A percentile compares a stretch with the other conserved stretches of the same genome.
These are phyloP conservation scores for Perilla frutescens DNA, from an alignment of 257 asterid genomes.

Conservation along the genomic window DNA sequence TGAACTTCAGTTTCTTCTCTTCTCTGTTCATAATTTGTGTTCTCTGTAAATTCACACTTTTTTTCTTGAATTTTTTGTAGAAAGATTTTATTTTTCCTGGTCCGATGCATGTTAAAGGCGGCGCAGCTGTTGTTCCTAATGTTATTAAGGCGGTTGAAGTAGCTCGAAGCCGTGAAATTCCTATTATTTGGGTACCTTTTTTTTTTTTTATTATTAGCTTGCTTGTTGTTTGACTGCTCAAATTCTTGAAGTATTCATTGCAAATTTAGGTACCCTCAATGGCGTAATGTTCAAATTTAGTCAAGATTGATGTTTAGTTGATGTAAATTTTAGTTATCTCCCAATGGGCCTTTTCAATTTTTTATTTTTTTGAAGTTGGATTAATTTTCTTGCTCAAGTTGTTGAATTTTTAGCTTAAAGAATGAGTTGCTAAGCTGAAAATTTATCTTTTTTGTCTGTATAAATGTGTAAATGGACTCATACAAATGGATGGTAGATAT, in stretches of 20 bases:
- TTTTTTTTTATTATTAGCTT: neutral
- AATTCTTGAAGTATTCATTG: neutral
- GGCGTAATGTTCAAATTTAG: neutral
- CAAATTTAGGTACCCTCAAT: constrained; percentile 1
- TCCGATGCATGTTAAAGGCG: constrained; percentile 70
- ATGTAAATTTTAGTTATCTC: neutral
- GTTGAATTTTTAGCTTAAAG: neutral
- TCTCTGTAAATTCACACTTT: neutral
- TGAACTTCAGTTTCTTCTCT: neutral
- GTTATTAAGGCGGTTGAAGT: constrained; percentile 71
- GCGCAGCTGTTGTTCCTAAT: constrained; percentile 67
- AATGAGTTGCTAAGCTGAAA: neutral
- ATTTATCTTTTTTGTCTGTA: neutral
- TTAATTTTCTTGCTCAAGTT: constrained; percentile 22
- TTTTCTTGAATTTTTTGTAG: constrained; percentile 38
- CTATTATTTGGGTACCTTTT: constrained; percentile 73
- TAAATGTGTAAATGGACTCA: too few relatives aligned
- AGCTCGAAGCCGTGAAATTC: constrained; percentile 69
- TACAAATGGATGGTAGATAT: neutral
- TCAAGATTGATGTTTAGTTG: neutral
- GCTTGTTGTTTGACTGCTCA: neutral
- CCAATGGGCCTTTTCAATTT: neutral
- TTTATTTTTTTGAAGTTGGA: neutral
- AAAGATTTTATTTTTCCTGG: constrained; percentile 75
- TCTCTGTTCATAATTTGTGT: neutral